These are phyloP conservation scores for Sugiyamaella grinbergsii DNA, from an alignment of 1,139 yeast genomes.

Conservation along the genomic window DNA sequence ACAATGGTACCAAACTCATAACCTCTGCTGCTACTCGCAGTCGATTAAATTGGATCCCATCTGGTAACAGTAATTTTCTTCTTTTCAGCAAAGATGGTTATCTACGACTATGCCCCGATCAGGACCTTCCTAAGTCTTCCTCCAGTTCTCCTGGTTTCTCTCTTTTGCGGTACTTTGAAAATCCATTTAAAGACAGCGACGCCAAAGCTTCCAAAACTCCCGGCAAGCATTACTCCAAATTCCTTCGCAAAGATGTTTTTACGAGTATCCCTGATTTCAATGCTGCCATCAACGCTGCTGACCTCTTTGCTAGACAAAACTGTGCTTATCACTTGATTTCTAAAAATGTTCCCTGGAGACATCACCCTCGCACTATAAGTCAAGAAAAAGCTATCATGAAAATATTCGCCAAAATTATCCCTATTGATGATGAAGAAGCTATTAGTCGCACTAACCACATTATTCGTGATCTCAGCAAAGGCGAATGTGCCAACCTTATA, in stretches of 20 bases:
- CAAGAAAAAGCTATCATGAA: conserved; percentile 7
- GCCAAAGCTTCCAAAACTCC: conserved; percentile 2
- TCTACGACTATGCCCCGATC: conserved; percentile 25
- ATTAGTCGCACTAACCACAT: neutral
- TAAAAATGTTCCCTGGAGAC: conserved; percentile 33
- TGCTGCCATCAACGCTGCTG: conserved; percentile 34
- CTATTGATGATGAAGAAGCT: conserved; percentile 6
- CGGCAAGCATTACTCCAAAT: conserved; percentile 15
- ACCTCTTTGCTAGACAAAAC: conserved; percentile 26
- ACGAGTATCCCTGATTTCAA: conserved; percentile 18
- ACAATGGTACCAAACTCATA: conserved; percentile 1
- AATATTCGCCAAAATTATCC: conserved; percentile 19
- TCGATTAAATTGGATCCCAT: conserved; percentile 29
- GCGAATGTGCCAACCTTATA: conserved; percentile 25
- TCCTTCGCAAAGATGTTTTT: conserved; percentile 12
- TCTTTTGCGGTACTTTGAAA: conserved; percentile 23
- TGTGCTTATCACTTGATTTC: conserved; percentile 25
- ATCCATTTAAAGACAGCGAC: conserved; percentile 18
- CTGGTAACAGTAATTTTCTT: conserved; percentile 25
- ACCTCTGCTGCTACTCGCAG: conserved; percentile 17
- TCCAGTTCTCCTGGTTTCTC: conserved; percentile 13
- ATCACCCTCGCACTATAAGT: conserved; percentile 20
- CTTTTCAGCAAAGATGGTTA: conserved; percentile 27
- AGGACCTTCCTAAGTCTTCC: conserved; percentile 3
- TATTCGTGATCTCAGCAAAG: conserved; percentile 20